Percentiles rank a stretch among this genome's conserved stretches.
Evolutionary conservation across 192 early-diverging fungal genomes (phyloP).

Genomic region (Coemansia brasiliensis): DNA sequence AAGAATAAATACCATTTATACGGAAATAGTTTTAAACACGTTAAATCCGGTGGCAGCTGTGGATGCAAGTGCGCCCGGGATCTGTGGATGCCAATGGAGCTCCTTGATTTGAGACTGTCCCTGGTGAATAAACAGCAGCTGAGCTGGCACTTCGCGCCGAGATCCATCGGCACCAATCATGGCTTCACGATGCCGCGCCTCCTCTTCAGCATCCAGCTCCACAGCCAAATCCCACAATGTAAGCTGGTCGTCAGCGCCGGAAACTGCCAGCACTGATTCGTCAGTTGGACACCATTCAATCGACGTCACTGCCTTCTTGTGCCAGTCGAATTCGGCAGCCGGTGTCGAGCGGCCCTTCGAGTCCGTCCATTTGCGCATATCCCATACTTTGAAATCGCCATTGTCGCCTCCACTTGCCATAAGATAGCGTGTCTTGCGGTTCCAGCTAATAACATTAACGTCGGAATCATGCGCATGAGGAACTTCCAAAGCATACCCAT

Average conservation of each 20-base stretch:
- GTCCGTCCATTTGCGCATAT: conserved; percentile 68
- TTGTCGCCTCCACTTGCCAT: conserved; percentile 92
- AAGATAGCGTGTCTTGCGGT: conserved; percentile 79
- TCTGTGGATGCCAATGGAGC: conserved; percentile 94
- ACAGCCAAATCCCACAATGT: conserved; percentile 98
- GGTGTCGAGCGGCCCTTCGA: conserved; percentile 59
- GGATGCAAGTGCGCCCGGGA: conserved; percentile 84
- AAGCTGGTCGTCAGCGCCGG: conserved; percentile 93
- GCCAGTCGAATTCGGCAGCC: conserved; percentile 94
- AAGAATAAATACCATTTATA: conserved; percentile 41
- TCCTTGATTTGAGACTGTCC: conserved; percentile 95
- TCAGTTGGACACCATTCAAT: conserved; percentile 97
- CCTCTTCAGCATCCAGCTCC: conserved; percentile 92
- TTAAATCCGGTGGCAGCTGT: conserved; percentile 91
- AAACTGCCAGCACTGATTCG: conserved; percentile 84
- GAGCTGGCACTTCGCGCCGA: conserved; percentile 84
- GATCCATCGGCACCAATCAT: conserved; percentile 58
- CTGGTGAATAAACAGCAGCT: conserved; percentile 92
- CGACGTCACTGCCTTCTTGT: conserved; percentile 85
- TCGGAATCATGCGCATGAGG: conserved; percentile 80
- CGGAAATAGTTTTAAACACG: conserved; percentile 95
- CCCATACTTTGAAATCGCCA: conserved; percentile 95
- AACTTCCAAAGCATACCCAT: conserved; percentile 68
- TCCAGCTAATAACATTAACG: conserved; percentile 98
- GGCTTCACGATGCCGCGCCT: conserved; percentile 58